These are phyloP conservation scores for Pseudocercospora fuligena DNA, from an alignment of 2,329 filamentous ascomycete genomes.

Conservation along the genomic window DNA sequence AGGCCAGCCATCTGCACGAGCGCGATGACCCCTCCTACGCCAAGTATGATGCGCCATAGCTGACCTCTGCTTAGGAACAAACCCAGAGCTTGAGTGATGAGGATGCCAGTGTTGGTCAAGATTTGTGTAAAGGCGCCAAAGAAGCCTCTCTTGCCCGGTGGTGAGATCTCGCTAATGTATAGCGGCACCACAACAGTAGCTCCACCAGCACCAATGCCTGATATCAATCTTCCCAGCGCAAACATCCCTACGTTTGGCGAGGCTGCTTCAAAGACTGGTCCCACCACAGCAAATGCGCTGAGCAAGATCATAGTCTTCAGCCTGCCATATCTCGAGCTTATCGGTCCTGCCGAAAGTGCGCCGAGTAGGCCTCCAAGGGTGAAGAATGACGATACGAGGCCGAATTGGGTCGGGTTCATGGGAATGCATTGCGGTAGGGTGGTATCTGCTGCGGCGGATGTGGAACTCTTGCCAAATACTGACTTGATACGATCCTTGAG, in stretches of 20 bases:
- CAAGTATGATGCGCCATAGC: constrained; percentile 84
- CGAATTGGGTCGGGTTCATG: constrained; percentile 82
- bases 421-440: constrained; percentile 77
- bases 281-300: constrained; percentile 74
- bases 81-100: constrained; percentile 80
- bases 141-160: constrained; percentile 63
- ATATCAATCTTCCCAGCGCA: constrained; percentile 74
- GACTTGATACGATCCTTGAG: constrained; percentile 26
- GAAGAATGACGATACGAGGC: constrained; percentile 86
- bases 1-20: constrained; percentile 70
- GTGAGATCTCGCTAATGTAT: constrained; percentile 91
- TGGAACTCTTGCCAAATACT: constrained; percentile 68
- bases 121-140: constrained; percentile 88
- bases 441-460: constrained; percentile 32
- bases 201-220: constrained; percentile 83
- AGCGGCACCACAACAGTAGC: constrained; percentile 91
- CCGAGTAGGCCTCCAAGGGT: constrained; percentile 86
- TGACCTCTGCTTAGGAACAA: constrained; percentile 82
- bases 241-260: constrained; percentile 70
- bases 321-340: constrained; percentile 78
- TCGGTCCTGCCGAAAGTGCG: constrained; percentile 76
- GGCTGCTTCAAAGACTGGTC: constrained; percentile 75
- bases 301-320: constrained; percentile 77
- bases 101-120: constrained; percentile 85
- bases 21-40: constrained; percentile 71